These are phyloP conservation scores for Paramecium sexaurelia DNA, from an alignment of 73 alveolate species.

Conservation along the genomic window DNA sequence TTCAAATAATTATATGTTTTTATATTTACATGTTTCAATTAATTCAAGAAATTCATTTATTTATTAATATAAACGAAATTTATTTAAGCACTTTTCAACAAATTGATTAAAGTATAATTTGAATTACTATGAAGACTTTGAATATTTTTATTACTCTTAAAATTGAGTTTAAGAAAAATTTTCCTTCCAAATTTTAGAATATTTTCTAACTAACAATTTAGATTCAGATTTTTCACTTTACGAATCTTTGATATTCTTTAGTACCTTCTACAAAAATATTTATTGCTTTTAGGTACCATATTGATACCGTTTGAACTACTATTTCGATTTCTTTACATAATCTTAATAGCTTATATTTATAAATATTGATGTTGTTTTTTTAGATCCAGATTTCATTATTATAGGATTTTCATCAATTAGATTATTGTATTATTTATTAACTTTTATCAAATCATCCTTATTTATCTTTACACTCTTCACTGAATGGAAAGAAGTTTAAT, in stretches of 20 bases:
- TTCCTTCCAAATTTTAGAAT: not conserved
- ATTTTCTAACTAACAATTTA: not conserved
- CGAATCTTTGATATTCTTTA: not conserved
- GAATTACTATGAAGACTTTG: not conserved
- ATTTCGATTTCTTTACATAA: not conserved
- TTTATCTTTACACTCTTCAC: not conserved
- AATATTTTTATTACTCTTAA: not conserved
- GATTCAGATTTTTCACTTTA: not conserved
- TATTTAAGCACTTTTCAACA: not conserved
- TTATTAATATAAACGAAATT: not conserved
- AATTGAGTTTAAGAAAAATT: not conserved
- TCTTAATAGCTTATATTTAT: not conserved
- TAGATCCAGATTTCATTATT: not conserved
- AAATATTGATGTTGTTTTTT: not conserved
- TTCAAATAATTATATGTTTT: not conserved
- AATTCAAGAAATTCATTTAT: not conserved
- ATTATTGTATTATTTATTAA: not conserved
- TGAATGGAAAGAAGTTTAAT: not conserved
- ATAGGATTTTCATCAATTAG: not conserved
- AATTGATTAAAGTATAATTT: not conserved
- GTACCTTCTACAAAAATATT: not conserved
- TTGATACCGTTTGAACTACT: not conserved
- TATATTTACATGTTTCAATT: not conserved
- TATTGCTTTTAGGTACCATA: not conserved
- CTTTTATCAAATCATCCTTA: not conserved